These are phyloP conservation scores for Maudiozyma humilis DNA, from an alignment of 1,139 yeast genomes.

Conservation along the genomic window DNA sequence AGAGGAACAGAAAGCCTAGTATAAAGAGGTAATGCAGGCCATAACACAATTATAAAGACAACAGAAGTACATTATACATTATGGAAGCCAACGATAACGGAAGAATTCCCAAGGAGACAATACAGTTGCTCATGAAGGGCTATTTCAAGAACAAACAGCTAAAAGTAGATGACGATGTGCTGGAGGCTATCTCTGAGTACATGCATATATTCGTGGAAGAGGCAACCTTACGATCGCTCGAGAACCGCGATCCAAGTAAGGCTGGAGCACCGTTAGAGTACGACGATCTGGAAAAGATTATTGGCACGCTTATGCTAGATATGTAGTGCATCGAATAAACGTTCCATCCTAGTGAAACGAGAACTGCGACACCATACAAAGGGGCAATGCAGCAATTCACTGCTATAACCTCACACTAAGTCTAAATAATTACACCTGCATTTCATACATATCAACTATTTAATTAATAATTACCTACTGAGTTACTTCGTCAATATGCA, in stretches of 20 bases:
- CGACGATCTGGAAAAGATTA: constrained; percentile 26
- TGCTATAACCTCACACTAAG: too few species aligned
- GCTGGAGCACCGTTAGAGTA: constrained; percentile 21
- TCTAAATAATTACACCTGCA: too few species aligned
- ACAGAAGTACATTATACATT: too few species aligned
- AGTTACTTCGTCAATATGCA: background rate
- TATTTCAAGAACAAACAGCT: constrained; percentile 45
- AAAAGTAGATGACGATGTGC: constrained; percentile 42
- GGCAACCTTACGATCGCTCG: constrained; percentile 55
- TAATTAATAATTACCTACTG: background rate
- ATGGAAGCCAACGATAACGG: background rate
- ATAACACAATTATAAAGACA: too few species aligned
- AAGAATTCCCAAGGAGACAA: constrained; percentile 37
- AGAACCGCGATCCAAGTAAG: constrained; percentile 37
- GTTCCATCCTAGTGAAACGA: too few species aligned
- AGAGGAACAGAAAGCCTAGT: too few species aligned
- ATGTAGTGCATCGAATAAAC: constrained; percentile 14
- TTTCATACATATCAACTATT: background rate
- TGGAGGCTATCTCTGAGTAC: constrained; percentile 48
- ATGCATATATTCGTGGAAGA: constrained; percentile 54
- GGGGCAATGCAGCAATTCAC: too few species aligned
- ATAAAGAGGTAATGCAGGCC: too few species aligned
- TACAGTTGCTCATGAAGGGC: constrained; percentile 47
- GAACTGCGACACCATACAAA: too few species aligned
- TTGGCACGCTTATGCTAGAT: constrained; percentile 28